These are phyloP conservation scores for Cladophialophora yegresii DNA, from an alignment of 2,329 filamentous ascomycete genomes.

Conservation along the genomic window DNA sequence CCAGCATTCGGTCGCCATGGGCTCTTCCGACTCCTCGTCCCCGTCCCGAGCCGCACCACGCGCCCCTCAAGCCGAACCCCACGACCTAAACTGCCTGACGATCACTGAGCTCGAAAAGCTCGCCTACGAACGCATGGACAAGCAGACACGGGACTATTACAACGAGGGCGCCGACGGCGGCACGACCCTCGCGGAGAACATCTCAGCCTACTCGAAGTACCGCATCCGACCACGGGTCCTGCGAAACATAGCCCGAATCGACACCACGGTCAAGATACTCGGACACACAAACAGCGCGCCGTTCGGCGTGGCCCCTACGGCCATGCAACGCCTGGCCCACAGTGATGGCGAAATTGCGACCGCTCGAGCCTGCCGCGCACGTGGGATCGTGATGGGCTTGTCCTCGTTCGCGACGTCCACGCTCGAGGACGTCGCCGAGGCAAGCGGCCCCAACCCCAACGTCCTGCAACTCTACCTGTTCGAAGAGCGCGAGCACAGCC, in stretches of 20 bases:
- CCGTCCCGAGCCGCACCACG: slow-evolving; percentile 3
- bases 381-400: slow-evolving; percentile 49
- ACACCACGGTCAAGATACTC: slow-evolving; percentile 47
- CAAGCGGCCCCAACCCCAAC: slow-evolving; percentile 40
- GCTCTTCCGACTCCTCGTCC: background rate
- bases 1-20: background rate
- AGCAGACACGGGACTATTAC: slow-evolving; percentile 50
- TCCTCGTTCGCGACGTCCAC: slow-evolving; percentile 47
- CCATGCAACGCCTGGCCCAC: slow-evolving; percentile 54
- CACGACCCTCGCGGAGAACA: slow-evolving; percentile 36
- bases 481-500: slow-evolving; percentile 47
- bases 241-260: slow-evolving; percentile 45
- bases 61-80: slow-evolving; percentile 24
- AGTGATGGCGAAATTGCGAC: slow-evolving; percentile 53
- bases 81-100: slow-evolving; percentile 48
- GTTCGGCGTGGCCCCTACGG: slow-evolving; percentile 49
- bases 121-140: slow-evolving; percentile 41
- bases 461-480: slow-evolving; percentile 56
- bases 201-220: slow-evolving; percentile 39
- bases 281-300: slow-evolving; percentile 34
- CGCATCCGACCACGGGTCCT: slow-evolving; percentile 47
- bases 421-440: slow-evolving; percentile 48
- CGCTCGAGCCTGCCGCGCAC: slow-evolving; percentile 46
- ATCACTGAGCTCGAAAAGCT: slow-evolving; percentile 46
- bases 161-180: slow-evolving; percentile 53